Base-by-base conservation (phyloP, 2,329 filamentous ascomycete genomes). In the Alternaria panax region DNA sequence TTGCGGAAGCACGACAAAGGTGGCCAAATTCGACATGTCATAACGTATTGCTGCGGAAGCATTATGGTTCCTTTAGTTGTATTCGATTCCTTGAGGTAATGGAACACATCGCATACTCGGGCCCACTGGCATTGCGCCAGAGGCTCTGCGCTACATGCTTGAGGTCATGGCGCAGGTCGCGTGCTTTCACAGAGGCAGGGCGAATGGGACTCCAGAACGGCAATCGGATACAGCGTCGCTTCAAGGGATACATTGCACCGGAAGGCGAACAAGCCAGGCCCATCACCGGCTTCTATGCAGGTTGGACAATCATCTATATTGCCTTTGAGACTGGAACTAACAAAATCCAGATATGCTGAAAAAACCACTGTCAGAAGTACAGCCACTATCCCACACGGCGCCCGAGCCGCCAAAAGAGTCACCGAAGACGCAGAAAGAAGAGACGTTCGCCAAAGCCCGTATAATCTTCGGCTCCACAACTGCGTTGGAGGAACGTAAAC, bases 381-480 rank as follows among this genome's bases (percentile, higher is more conserved):
- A 76, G 58, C 71, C 78, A 12, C 63, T 73, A 18, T 72, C 78
- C 8, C 64, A 70, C 20, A 72, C 78, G 7, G 62, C 70, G 1
- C 72, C 78, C 5, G 48, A 74, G 20, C 70, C 74, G 11, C 71
- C 74, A 72, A 34, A 74, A 79, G 47, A 69, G 75, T 18, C 70
- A 16, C 80, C 81, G 3, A 80, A 80, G 54, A 81, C 83, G 3
- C 77, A 82, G 18, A 83, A 83, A 50, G 82, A 87, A 66, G 83
- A 87, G 54, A 85, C 83, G 38, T 82, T 87, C 22, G 82, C 77
- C 41, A 85, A 83, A 71, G 86, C 88, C 53, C 80, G 87, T 43
- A 87, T 96, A 70, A 85, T 97, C 30, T 97, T 99, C 73, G 92
- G 93, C 20, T 91, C 91, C 7, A 87, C 89, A 8, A 85, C 95